Conservation (phyloP, 768 basidiomycete genomes). For the Hericium rajendrae region DNA sequence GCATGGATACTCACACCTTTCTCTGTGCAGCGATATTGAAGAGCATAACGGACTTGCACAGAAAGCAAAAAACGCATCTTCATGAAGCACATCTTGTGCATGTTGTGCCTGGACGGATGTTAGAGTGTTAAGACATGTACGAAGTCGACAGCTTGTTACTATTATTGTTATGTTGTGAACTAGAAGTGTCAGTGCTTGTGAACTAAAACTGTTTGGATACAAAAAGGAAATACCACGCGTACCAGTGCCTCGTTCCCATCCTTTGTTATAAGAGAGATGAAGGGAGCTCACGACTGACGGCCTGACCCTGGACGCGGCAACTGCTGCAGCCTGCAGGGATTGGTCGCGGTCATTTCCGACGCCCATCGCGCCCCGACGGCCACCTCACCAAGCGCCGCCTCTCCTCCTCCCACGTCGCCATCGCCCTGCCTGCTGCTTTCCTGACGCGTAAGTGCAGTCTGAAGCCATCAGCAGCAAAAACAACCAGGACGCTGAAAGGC, state of each 20-base stretch:
- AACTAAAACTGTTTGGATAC: no score
- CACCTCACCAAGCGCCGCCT: conserved; percentile 1
- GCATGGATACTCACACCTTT: conserved; percentile 8
- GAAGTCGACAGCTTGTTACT: neutral
- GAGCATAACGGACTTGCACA: conserved; percentile 55
- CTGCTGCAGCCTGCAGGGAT: neutral
- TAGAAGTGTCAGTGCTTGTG: neutral
- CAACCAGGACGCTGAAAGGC: no score
- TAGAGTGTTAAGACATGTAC: neutral
- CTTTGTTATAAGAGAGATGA: no score
- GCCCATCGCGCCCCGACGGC: conserved; percentile 1
- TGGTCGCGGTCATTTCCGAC: neutral
- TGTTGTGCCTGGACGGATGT: neutral
- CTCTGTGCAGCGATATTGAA: conserved; percentile 52
- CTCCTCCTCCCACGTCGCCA: neutral
- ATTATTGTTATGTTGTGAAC: neutral
- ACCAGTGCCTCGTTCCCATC: no score
- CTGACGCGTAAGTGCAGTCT: no score
- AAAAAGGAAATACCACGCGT: no score
- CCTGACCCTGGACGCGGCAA: no score
- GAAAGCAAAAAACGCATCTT: neutral
- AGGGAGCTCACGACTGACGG: no score
- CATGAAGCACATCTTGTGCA: neutral
- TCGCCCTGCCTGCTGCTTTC: neutral
- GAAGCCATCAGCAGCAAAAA: no score